Percentiles rank a stretch among this genome's conserved stretches.
Evolutionary conservation across 1,139 yeast genomes (phyloP).

Genomic region (Kurtzmaniella quercitrusa): DNA sequence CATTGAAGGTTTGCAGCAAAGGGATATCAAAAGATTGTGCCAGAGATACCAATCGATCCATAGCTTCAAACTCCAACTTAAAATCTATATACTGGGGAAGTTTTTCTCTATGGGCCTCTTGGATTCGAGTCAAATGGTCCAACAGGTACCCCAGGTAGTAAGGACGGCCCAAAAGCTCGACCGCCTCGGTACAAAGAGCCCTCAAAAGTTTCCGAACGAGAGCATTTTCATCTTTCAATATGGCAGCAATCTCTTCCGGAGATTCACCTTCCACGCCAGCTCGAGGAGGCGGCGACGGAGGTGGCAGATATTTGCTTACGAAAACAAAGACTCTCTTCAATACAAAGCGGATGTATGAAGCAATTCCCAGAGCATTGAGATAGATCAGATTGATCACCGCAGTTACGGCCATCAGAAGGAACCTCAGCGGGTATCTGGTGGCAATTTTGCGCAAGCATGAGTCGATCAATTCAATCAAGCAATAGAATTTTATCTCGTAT

Average conservation of each 20-base stretch:
- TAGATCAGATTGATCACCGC: slow-evolving; percentile 50
- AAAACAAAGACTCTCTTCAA: slow-evolving; percentile 61
- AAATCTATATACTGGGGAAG: slow-evolving; percentile 12
- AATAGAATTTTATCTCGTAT: slow-evolving; percentile 56
- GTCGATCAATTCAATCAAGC: slow-evolving; percentile 56
- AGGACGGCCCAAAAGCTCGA: slow-evolving; percentile 33
- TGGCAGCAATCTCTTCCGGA: slow-evolving; percentile 33
- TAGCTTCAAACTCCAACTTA: slow-evolving; percentile 15
- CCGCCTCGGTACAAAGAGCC: slow-evolving; percentile 40
- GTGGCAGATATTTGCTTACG: slow-evolving; percentile 58
- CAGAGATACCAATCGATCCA: slow-evolving; percentile 49
- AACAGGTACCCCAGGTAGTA: slow-evolving; percentile 20
- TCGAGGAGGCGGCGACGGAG: slow-evolving; percentile 37
- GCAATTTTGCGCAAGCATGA: slow-evolving; percentile 47
- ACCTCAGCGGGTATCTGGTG: slow-evolving; percentile 63
- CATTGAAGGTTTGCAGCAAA: slow-evolving; percentile 35
- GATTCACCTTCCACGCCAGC: slow-evolving; percentile 24
- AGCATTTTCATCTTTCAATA: slow-evolving; percentile 50
- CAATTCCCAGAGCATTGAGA: slow-evolving; percentile 27
- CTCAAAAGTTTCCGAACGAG: slow-evolving; percentile 44
- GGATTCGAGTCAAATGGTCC: slow-evolving; percentile 21
- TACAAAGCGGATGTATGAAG: slow-evolving; percentile 37
- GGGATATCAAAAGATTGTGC: slow-evolving; percentile 63
- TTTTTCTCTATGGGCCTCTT: slow-evolving; percentile 12
- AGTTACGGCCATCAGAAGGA: slow-evolving; percentile 61